Base-by-base conservation (phyloP, 768 basidiomycete species). In the Crucibulum laeve region DNA sequence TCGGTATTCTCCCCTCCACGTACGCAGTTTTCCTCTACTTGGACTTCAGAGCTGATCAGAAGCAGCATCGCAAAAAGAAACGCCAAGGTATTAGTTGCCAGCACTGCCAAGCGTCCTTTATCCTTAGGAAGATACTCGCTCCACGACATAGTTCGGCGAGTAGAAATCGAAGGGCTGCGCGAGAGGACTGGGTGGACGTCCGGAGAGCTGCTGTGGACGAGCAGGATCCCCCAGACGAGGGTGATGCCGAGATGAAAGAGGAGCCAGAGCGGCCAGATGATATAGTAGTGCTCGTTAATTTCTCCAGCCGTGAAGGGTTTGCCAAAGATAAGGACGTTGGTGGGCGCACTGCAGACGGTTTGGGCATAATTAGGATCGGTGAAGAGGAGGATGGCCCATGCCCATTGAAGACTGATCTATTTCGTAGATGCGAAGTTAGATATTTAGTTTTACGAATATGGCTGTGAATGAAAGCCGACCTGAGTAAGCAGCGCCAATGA, bases 221-320 rank as follows among this genome's bases (percentile, higher is more conserved):
- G 37, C n/a, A 52, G 36, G 15, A 45, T 38, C 5, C 51, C 51
- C 51, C 51, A 52, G 18, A 47, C 18, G 1, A 52, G 32, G 13
- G 51, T 52, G 23, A 47, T 44, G 4, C 24, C 25, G 7, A 52
- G 30, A 25, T 52, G 43, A 35, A 52, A 52, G 23, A 52, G 45
- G 10, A 52, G 51, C 51, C 51, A 52, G n/a, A 46, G 13, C 3
- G 45, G 51, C 51, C 51, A 53, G 13, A 52, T 23, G 11, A 38
- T 13, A 22, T 37, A 52, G 25, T 21, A 23, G 3, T 25, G 25
- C 15, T 49, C 47, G 33, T 52, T 52, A 19, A 52, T 37, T 1
- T 23, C 25, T 7, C 25, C 11, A 24, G 34, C 45, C 6, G 23
- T 41, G 35, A 52, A 49, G 5, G 28, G 38, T 6, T 34, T 46